Base-by-base conservation (phyloP, 345 rosid genomes). In the Populus alba region DNA sequence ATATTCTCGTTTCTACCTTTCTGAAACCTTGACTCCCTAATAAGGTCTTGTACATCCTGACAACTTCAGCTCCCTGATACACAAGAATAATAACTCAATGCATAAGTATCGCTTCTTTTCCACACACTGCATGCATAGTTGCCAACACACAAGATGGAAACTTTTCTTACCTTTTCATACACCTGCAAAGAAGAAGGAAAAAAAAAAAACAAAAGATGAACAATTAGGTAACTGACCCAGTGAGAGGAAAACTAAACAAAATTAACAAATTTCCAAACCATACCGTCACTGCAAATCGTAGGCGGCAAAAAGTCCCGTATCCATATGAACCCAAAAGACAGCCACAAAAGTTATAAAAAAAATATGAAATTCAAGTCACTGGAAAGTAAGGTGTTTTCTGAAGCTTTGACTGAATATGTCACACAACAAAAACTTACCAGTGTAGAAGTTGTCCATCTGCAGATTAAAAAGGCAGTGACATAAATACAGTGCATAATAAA, bases 391-490 rank as follows among this genome's bases (percentile, higher is more conserved):
- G 29, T 23, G 18, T 38, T 74, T 57, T 39, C 49, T 59, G 43
- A 63, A 75, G 22, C 37, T 55, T 80, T 75, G 17, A 67, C 38
- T 49, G 7, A 61, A 59, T 39, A 53, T 43, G 27, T 51, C 67
- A 41, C 7, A 73, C 70, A 69, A 72, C 61, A 83, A 41, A 76
- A 81, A 81, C 92, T 87, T 84, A 88, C 98, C 99, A 79, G 99
- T 92, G 86, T 96, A 96, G 84, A 96, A 96, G 85, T 96, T 96
- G 83, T 96, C 99, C 99, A 94, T 96, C 99, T 94, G 94, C 63
- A 71, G 71, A 83, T 33, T 71, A 33, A 70, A 51, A 68, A 85
- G 81, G 33, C 65, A 79, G 25, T 27, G 57, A 62, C 37, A 75
- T 75, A 57, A 90, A 78, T 37, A 83, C 72, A 29, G 43, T 29